phyloP scores from a whole-genome alignment of 2,329 filamentous ascomycete species.

The Colletotrichum cordylinicola region DNA sequence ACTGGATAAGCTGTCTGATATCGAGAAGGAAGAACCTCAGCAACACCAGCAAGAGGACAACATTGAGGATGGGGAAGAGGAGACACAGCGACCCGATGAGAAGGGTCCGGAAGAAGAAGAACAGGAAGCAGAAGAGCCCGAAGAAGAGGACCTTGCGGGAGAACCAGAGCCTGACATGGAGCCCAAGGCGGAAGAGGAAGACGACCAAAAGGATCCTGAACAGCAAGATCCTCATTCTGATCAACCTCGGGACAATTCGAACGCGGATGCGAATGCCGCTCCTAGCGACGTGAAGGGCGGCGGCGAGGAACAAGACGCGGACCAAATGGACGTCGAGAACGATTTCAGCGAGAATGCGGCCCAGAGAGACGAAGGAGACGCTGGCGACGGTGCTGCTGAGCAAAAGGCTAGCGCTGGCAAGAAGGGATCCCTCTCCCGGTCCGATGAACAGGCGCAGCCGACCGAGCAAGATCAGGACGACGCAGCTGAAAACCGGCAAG shows the following conservation, averaged over 20 bases:
- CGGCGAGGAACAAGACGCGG: conserved; percentile 69
- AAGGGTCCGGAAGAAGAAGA: conserved; percentile 37
- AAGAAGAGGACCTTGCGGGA: conserved; percentile 38
- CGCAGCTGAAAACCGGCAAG: conserved; percentile 50
- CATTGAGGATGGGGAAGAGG: conserved; percentile 35
- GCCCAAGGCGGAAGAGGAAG: conserved; percentile 57
- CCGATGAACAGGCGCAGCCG: conserved; percentile 48
- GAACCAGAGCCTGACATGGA: conserved; percentile 49
- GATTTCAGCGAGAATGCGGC: conserved; percentile 64
- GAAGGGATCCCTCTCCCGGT: conserved; percentile 60
- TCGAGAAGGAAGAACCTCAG: conserved; percentile 43
- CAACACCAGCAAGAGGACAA: conserved; percentile 43
- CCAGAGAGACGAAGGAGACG: conserved; percentile 70
- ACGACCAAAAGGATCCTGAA: conserved; percentile 48
- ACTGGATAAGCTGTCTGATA: conserved; percentile 63
- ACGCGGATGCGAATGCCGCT: conserved; percentile 61
- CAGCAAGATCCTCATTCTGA: conserved; percentile 33
- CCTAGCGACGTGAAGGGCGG: conserved; percentile 69
- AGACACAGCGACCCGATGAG: conserved; percentile 32
- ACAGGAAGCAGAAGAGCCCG: conserved; percentile 23
- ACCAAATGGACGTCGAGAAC: conserved; percentile 67
- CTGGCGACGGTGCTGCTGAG: conserved; percentile 69
- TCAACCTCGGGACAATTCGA: conserved; percentile 49
- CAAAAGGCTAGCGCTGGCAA: conserved; percentile 68
- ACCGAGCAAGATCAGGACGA: conserved; percentile 51